Base-by-base conservation (phyloP, 108 stramenopile genomes). In the Craspedostauros australis region DNA sequence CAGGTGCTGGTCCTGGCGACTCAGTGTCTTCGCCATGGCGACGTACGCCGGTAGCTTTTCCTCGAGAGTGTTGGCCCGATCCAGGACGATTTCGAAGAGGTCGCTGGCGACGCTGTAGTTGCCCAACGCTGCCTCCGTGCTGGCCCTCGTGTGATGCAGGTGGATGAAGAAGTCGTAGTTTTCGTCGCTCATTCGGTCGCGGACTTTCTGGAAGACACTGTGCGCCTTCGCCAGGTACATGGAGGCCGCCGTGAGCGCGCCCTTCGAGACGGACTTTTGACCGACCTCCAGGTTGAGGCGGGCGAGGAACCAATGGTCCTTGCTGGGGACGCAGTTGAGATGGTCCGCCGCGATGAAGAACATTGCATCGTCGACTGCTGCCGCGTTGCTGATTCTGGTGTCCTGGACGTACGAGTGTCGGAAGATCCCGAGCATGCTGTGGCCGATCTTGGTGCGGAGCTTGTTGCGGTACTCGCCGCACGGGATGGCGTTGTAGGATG, bases 391-490 rank as follows among this genome's bases (percentile, higher is more conserved):
- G n/a, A n/a, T n/a, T n/a, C n/a, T n/a, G n/a, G n/a, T n/a, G n/a
- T n/a, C n/a, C n/a, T n/a, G n/a, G n/a, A n/a, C n/a, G n/a, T n/a
- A n/a, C n/a, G n/a, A n/a, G n/a, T n/a, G n/a, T n/a, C 12, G 9
- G 34, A 12, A 8, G 9, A 8, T 64, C 57, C 50, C 33, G 2
- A 63, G 44, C 11, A 73, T 39, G 19, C 49, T 50, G 0, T 55
- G 59, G 9, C 72, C 72, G 30, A 73, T 42, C 0, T 44, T 36
- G 6, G 68, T 45, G 39, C 68, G 62, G 48, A 70, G 54, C 19
- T 55, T 26, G 7, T 43, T 56, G 39, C 57, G 28, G 20, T 42
- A 29, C n/a, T n/a, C n/a, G 11, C 39, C 26, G 3, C 5, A 28
- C 9, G 59, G 66, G 16, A 73, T 56, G 2, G 56, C 36, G 5